Evolutionary conservation across 208 protist genomes (phyloP).

Genomic region (Leishmania amazonensis): DNA sequence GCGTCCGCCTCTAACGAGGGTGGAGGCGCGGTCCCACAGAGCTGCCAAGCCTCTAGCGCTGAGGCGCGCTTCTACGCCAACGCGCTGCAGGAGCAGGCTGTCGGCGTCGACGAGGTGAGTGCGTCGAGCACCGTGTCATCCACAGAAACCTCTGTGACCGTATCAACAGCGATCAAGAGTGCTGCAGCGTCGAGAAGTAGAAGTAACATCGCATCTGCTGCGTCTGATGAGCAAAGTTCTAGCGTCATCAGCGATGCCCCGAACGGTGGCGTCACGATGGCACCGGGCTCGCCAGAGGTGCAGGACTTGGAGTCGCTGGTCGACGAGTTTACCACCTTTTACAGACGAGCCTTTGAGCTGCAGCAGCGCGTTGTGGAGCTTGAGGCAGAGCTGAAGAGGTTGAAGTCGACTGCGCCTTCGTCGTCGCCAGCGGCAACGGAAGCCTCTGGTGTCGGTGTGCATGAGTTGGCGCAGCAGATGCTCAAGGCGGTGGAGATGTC

Average conservation of each 20-base stretch:
- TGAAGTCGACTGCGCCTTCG: not conserved
- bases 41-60: constrained; percentile 7
- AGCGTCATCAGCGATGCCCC: constrained; percentile 2
- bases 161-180: not conserved
- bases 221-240: not conserved
- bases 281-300: constrained; percentile 48
- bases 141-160: not conserved
- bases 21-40: not conserved
- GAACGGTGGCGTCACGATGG: not conserved
- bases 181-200: not conserved
- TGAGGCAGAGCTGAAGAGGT: constrained; percentile 39
- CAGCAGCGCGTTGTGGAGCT: constrained; percentile 45
- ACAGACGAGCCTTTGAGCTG: constrained; percentile 35
- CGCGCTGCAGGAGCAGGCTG: constrained; percentile 46
- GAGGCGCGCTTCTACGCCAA: constrained; percentile 43
- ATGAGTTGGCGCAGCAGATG: constrained; percentile 17
- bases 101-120: constrained; percentile 28
- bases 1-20: not conserved
- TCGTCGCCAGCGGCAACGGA: not conserved
- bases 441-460: not conserved
- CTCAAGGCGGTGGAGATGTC: constrained; percentile 15
- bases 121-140: constrained; percentile 15
- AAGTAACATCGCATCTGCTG: not conserved
- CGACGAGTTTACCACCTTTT: constrained; percentile 74
- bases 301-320: constrained; percentile 74